Conservation (phyloP, 345 rosid species). For the Citrus trifoliata region DNA sequence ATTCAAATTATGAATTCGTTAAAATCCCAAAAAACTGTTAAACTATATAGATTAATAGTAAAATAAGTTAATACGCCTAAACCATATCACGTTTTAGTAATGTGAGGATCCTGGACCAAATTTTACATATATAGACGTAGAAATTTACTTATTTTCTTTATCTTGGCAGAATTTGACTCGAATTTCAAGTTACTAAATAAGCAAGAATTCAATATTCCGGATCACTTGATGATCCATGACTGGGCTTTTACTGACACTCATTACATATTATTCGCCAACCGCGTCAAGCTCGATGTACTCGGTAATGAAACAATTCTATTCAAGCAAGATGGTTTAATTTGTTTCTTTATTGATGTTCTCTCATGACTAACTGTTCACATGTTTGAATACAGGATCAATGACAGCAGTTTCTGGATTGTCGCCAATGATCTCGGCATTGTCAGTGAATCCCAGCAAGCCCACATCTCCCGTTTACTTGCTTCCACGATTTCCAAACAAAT, state of each 20-base stretch:
- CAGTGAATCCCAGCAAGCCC: constrained; percentile 70
- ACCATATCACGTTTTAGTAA: too few relatives aligned
- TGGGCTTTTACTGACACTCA: constrained; percentile 90
- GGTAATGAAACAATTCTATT: constrained; percentile 32
- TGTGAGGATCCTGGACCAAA: too few relatives aligned
- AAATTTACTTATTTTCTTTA: not conserved
- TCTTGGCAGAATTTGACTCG: constrained; percentile 56
- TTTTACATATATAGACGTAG: too few relatives aligned
- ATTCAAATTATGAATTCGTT: too few relatives aligned
- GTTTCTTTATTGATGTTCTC: not conserved
- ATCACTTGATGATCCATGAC: constrained; percentile 91
- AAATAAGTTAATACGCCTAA: rapidly evolving
- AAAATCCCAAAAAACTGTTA: rapidly evolving
- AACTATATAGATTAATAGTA: too few relatives aligned
- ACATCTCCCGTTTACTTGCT: constrained; percentile 78
- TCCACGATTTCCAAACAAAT: constrained; percentile 47
- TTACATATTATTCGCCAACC: constrained; percentile 72
- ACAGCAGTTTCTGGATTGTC: constrained; percentile 69
- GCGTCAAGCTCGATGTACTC: constrained; percentile 63
- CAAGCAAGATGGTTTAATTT: not conserved
- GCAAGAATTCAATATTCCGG: constrained; percentile 59
- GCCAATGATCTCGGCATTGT: constrained; percentile 88
- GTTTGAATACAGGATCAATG: constrained; percentile 54
- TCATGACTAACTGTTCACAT: not conserved
- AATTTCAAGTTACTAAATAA: constrained; percentile 50